Evolutionary conservation across 257 asterid species (phyloP).

Genomic region (Solanum ahanhuiri): DNA sequence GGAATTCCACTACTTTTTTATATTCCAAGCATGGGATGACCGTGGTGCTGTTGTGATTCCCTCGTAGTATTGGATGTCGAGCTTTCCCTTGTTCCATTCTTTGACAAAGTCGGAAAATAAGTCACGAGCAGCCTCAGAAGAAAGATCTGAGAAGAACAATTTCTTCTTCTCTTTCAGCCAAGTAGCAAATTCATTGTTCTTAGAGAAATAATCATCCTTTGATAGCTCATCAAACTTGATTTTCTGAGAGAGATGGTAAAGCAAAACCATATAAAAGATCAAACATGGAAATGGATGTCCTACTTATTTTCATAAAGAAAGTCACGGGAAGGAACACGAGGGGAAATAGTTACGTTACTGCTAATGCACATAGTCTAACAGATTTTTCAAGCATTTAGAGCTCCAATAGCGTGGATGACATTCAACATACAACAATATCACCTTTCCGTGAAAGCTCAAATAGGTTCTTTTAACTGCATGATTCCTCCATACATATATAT

Average conservation of each 20-base stretch:
- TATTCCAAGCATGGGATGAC: constrained; percentile 78
- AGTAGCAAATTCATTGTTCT: constrained; percentile 74
- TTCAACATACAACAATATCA: not conserved
- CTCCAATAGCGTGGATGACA: not conserved
- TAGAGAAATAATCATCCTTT: constrained; percentile 74
- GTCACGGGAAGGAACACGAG: not conserved
- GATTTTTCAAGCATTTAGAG: not conserved
- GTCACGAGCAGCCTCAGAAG: constrained; percentile 56
- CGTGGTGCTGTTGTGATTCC: constrained; percentile 79
- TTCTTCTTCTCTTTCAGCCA: constrained; percentile 83
- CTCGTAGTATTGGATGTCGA: constrained; percentile 59
- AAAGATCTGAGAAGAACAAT: constrained; percentile 63
- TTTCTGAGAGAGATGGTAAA: constrained; percentile 24
- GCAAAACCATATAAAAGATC: not conserved
- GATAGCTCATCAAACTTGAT: constrained; percentile 52
- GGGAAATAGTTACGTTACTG: not conserved
- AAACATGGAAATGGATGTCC: not conserved
- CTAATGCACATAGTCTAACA: not conserved
- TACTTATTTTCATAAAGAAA: not conserved
- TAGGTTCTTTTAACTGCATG: not conserved
- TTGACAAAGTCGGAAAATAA: constrained; percentile 52
- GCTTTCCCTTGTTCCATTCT: constrained; percentile 68
- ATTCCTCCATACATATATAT: not conserved
- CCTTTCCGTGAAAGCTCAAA: not conserved
- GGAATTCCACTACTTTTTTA: constrained; percentile 24